Base-by-base conservation (phyloP, 2,329 filamentous ascomycete species). In the Diaporthe citrichinensis region DNA sequence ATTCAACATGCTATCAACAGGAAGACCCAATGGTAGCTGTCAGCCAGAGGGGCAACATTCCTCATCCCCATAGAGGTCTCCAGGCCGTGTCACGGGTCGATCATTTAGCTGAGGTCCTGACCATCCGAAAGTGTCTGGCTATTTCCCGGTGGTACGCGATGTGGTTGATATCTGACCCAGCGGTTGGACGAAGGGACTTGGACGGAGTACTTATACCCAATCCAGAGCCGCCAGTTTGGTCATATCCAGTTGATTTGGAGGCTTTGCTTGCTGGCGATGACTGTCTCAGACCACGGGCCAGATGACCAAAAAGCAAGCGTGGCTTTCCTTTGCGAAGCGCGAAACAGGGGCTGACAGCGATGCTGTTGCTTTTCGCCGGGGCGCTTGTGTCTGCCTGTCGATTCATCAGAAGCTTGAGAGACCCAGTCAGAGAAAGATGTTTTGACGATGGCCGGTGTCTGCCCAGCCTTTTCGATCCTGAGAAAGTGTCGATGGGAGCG, bases 31-130 rank as follows among this genome's bases (percentile, higher is more conserved):
- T 31, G 17, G 28, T 17, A 3, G 9, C 17, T 51, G 12, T 6
- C 1, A 7, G 10, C 0, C 2, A 8, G 20, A 46, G 9, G 12
- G 17, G 3, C n/a, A 15, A 62, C 2, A 9, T 1, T 6, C 10
- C 1, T 2, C 17, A 5, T 39, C 15, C 14, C 8, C 2, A 14
- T 68, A 31, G 23, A 51, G 2, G 1, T 17, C 1, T 12, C 4
- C 0, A 0, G 0, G 1, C 2, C 31, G 1, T 3, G 0, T 17
- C 14, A 20, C 28, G 6, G 1, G 1, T 15, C 2, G 23, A 28
- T 25, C 14, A n/a, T 28, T 0, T 55, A 15, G 34, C 7, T 1
- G 7, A 41, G 34, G 9, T 6, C 3, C 9, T 7, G 15, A 1
- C 31, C 62, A 36, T 25, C 65, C 8, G 14, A 28, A 28, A 36